These are phyloP conservation scores for Fusarium sp. DNA, from an alignment of 2,329 filamentous ascomycete genomes.

Conservation along the genomic window DNA sequence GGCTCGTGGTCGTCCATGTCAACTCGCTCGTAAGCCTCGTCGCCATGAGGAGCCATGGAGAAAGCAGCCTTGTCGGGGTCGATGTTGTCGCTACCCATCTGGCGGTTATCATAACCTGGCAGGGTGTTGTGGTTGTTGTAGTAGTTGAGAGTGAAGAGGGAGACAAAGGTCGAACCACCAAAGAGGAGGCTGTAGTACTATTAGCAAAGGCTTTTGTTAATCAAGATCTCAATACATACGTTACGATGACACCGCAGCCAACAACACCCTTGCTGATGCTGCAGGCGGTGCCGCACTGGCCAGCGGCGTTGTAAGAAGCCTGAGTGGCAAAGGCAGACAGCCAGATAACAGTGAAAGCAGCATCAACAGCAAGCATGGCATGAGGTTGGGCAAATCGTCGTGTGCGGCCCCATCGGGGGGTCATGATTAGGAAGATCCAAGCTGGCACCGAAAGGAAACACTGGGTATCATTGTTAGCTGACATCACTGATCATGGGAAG, in stretches of 20 bases:
- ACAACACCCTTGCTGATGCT: slow-evolving; percentile 72
- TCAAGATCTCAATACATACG: slow-evolving; percentile 57
- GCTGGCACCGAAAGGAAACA: slow-evolving; percentile 73
- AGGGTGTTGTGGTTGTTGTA: slow-evolving; percentile 70
- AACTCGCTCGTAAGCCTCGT: slow-evolving; percentile 72
- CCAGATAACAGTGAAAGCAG: slow-evolving; percentile 70
- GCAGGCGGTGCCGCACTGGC: slow-evolving; percentile 67
- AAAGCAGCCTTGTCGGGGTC: slow-evolving; percentile 77
- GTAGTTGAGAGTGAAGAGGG: slow-evolving; percentile 69
- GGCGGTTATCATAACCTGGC: slow-evolving; percentile 68
- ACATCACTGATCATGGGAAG: neutral
- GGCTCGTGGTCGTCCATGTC: slow-evolving; percentile 65
- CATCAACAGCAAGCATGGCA: slow-evolving; percentile 69
- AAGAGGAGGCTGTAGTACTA: slow-evolving; percentile 63
- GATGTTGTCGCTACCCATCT: slow-evolving; percentile 62
- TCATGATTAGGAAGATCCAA: slow-evolving; percentile 73
- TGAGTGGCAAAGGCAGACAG: slow-evolving; percentile 74
- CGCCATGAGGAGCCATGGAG: slow-evolving; percentile 73
- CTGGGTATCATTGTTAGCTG: slow-evolving; percentile 52
- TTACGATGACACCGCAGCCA: slow-evolving; percentile 70
- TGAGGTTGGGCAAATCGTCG: slow-evolving; percentile 70
- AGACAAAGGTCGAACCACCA: slow-evolving; percentile 63
- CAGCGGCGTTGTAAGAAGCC: slow-evolving; percentile 70
- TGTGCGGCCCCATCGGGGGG: slow-evolving; percentile 71
- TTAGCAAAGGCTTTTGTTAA: no score